Base-by-base conservation (phyloP, 108 stramenopile genomes). In the Nitzschia sp. region DNA sequence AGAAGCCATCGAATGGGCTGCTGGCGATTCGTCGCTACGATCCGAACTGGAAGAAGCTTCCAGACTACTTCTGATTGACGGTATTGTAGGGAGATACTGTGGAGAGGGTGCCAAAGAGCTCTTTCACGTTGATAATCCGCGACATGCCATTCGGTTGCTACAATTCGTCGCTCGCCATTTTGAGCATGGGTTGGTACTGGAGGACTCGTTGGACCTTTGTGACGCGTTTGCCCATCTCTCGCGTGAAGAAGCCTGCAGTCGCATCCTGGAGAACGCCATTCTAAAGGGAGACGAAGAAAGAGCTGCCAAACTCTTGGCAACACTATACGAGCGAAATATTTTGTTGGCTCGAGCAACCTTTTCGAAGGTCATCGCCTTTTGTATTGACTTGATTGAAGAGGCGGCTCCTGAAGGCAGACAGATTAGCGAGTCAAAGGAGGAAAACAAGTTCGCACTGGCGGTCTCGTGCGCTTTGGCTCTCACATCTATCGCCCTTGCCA, bases 41-140 rank as follows among this genome's bases (percentile, higher is more conserved):
- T 88, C 87, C 22, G 90, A 94, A 58, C 66, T 94, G 26, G 77
- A 88, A 65, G 93, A 94, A 69, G 93, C 88, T 3, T 65, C 82
- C 27, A 58, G 93, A 22, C 69, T 94, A 3, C 67, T 94, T 19
- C 53, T 79, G 19, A 88, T 94, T 31, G 85, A 88, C 69, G 69
- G 68, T 5, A 84, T 94, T 57, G 82, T 94, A 32, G 61, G 82
- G 33, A 76, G 80, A 32, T 94, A 94, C 50, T 94, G 93, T 56
- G 93, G 93, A 8, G 72, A 84, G 33, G 90, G 83, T 25, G 89
- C 90, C 0, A 75, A 80, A 41, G 87, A 91, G 56, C 79, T 90
- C 29, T 94, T 94, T 58, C 78, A 88, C 52, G 89, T 92, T 17
- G 84, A 88, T 31, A 88, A 94, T 65, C 82, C 87, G 19, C 66